These are phyloP conservation scores for Thelonectria olida DNA, from an alignment of 2,329 filamentous ascomycete species.

Conservation along the genomic window DNA sequence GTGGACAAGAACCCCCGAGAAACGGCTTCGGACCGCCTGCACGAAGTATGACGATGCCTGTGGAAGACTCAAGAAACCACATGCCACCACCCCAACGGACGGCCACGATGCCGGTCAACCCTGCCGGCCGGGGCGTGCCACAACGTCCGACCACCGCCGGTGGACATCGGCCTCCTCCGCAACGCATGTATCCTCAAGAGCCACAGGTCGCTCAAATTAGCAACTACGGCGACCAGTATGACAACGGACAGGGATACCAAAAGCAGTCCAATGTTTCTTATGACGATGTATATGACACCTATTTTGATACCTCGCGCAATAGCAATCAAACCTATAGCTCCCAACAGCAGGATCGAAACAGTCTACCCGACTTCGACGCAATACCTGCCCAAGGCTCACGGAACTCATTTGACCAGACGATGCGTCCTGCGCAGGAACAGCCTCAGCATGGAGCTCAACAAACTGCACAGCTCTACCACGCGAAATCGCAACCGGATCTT, in stretches of 20 bases:
- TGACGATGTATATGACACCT: constrained; percentile 64
- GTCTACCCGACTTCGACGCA: constrained; percentile 56
- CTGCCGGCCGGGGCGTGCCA: constrained; percentile 56
- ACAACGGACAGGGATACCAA: constrained; percentile 42
- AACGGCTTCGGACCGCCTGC: constrained; percentile 60
- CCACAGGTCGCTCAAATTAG: constrained; percentile 50
- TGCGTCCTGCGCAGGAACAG: constrained; percentile 51
- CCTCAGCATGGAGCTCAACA: constrained; percentile 61
- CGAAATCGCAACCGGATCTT: constrained; percentile 74
- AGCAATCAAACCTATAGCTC: constrained; percentile 38
- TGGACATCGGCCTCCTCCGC: constrained; percentile 61
- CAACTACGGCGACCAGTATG: constrained; percentile 44
- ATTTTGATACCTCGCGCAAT: constrained; percentile 55
- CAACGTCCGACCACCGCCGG: constrained; percentile 65
- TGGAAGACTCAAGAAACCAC: constrained; percentile 54
- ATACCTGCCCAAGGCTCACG: constrained; percentile 43
- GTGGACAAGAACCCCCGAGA: constrained; percentile 43
- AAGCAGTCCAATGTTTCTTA: constrained; percentile 48
- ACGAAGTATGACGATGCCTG: constrained; percentile 71
- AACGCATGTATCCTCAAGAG: constrained; percentile 58
- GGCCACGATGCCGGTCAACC: constrained; percentile 58
- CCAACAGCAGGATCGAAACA: constrained; percentile 32
- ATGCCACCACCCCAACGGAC: constrained; percentile 47
- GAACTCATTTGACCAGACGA: constrained; percentile 59
- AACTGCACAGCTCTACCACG: constrained; percentile 64